Percentiles rank a stretch among this genome's conserved stretches.
Evolutionary conservation across 1,284 basidiomycete genomes (phyloP).

Genomic region (Coniferiporia sulphurascens): DNA sequence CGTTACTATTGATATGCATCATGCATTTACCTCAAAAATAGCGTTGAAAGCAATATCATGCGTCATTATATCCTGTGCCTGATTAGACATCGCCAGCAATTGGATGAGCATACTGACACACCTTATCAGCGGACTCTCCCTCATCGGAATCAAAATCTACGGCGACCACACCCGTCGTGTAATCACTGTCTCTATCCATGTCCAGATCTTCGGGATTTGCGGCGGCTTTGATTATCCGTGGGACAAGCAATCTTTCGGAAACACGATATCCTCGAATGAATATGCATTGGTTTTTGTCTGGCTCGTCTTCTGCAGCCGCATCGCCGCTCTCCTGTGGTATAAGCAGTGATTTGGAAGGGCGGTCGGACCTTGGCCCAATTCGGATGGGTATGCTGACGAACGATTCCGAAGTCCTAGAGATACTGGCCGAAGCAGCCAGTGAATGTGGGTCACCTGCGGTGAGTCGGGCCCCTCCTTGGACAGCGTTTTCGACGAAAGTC

Average conservation of each 20-base stretch:
- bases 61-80: not conserved
- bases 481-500: not conserved
- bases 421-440: not conserved
- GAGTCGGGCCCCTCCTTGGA: not conserved
- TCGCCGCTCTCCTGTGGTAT: not conserved
- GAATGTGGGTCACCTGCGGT: not conserved
- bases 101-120: not conserved
- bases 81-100: not conserved
- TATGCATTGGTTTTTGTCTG: constrained; percentile 1
- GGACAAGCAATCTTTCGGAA: not conserved
- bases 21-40: not conserved
- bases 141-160: not conserved
- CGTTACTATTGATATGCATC: not conserved
- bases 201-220: not conserved
- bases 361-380: not conserved
- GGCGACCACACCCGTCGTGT: not conserved
- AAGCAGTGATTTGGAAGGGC: not conserved
- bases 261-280: constrained; percentile 1
- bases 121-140: not conserved
- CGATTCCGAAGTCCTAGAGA: not conserved
- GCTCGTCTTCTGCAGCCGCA: not conserved
- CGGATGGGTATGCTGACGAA: not conserved
- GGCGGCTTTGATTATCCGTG: not conserved
- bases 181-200: not conserved
- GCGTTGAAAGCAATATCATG: not conserved